Conservation (phyloP, 164 flowering plant species). For the Stephania yunnanensis region DNA sequence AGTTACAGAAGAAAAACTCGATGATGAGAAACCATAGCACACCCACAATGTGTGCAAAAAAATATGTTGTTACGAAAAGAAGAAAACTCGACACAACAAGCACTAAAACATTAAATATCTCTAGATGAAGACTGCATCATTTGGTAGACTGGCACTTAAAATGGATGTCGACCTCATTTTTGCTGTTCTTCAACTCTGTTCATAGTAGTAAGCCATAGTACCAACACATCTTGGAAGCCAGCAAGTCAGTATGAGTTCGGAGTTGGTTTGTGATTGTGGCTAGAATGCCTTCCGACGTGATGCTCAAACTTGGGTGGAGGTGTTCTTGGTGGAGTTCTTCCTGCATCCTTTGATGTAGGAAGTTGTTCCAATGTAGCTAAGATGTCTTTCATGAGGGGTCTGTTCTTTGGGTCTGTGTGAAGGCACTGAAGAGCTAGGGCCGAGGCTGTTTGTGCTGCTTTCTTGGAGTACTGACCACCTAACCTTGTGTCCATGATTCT, state of each 20-base stretch:
- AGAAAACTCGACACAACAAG: neutral
- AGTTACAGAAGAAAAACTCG: neutral
- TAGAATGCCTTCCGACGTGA: slow-evolving; percentile 15
- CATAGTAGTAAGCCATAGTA: neutral
- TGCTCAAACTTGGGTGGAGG: slow-evolving; percentile 17
- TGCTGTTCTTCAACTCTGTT: neutral
- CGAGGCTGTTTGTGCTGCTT: slow-evolving; percentile 62
- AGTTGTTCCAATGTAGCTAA: slow-evolving; percentile 41
- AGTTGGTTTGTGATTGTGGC: slow-evolving; percentile 6
- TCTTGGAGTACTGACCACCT: slow-evolving; percentile 80
- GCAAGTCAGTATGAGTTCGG: slow-evolving; percentile 1
- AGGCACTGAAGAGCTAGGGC: slow-evolving; percentile 64
- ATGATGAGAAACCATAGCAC: too few relatives aligned
- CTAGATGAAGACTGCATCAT: neutral
- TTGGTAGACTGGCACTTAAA: neutral
- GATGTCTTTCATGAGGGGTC: slow-evolving; percentile 67
- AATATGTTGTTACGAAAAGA: neutral
- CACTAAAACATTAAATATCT: neutral
- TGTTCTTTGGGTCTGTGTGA: slow-evolving; percentile 45
- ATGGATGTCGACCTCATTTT: neutral
- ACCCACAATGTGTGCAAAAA: neutral
- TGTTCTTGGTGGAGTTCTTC: slow-evolving; percentile 15
- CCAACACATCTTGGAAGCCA: neutral
- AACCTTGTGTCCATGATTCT: slow-evolving; percentile 83
- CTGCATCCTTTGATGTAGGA: slow-evolving; percentile 21